Evolutionary conservation across 2,329 filamentous ascomycete species (phyloP), one percentile per base, ranked within the genome.

Genomic region (Cladophialophora psammophila): DNA sequence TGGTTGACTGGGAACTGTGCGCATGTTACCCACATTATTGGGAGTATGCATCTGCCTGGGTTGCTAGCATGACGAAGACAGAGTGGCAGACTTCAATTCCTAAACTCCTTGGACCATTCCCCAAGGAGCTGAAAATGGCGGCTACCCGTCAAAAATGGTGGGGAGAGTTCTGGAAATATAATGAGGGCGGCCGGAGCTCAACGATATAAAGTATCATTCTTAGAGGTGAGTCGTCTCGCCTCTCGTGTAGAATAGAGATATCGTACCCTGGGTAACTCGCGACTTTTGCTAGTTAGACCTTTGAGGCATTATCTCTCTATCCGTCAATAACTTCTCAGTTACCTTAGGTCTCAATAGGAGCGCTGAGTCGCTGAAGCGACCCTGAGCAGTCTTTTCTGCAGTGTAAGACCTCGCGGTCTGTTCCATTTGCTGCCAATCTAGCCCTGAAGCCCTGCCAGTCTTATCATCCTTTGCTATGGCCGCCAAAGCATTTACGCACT

Each of bases 11-110:
- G 81, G 82, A 83, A 66, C 75, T 73, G 12, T 71, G 77, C 10
- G 80, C 80, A 1, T 83, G 78, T 79, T 82, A 78, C 66, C 81
- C 80, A 6, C 60, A 71, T 15, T 83, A 82, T 72, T 84, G 80
- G 80, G 80, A 83, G 67, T 81, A 80, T 65, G 80, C 78, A 7
- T 75, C 74, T 7, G 76, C 78, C 1, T 76, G 76, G 71, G 70
- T 75, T 61, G 78, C 75, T 15, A 80, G 77, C 68, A 64, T 66
- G 1, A 65, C 65, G 5, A 74, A 73, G 42, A 56, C 38, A 35
- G 69, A 66, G 9, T 80, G 77, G 80, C 69, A 73, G 65, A 62
- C 74, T 3, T 36, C 70, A 31, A 60, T 81, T 50, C 67, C 70
- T 42, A 76, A 77, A 36, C 81, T 81, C 52, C 72, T 84, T 38